phyloP scores from a whole-genome alignment of 2,329 filamentous ascomycete genomes.

The Cladosporium sphaerospermum region DNA sequence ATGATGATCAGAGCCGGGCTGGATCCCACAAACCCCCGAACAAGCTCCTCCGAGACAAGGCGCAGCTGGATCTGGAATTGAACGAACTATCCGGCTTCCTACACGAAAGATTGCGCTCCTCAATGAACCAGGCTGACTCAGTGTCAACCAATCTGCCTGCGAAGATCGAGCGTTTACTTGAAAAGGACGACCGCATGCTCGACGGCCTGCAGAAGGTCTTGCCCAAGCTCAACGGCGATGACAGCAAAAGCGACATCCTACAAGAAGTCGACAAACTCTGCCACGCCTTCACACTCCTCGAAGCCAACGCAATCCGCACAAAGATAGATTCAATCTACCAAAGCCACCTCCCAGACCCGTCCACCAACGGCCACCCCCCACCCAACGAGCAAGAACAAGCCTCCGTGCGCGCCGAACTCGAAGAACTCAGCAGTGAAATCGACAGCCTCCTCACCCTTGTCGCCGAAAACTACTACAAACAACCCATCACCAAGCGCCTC shows the following conservation, averaged over 20 bases:
- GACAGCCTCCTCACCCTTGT: slow-evolving; percentile 65
- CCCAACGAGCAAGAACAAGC: slow-evolving; percentile 41
- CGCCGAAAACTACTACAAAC: slow-evolving; percentile 59
- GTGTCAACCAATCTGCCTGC: slow-evolving; percentile 43
- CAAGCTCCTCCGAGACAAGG: slow-evolving; percentile 33
- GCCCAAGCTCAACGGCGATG: slow-evolving; percentile 51
- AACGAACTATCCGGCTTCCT: slow-evolving; percentile 26
- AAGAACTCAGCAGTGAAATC: slow-evolving; percentile 64
- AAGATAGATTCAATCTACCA: slow-evolving; percentile 48
- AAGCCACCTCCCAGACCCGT: slow-evolving; percentile 5
- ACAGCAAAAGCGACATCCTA: slow-evolving; percentile 43
- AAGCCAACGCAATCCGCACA: slow-evolving; percentile 36
- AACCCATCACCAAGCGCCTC: slow-evolving; percentile 48
- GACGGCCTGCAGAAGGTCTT: slow-evolving; percentile 61
- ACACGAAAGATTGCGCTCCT: slow-evolving; percentile 30
- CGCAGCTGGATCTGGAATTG: slow-evolving; percentile 35
- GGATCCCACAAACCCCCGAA: slow-evolving; percentile 14
- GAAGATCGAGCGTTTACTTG: slow-evolving; percentile 43
- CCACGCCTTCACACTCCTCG: slow-evolving; percentile 35
- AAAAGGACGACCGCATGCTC: slow-evolving; percentile 57
- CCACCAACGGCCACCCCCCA: slow-evolving; percentile 35
- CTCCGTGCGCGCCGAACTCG: slow-evolving; percentile 56
- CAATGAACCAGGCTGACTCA: slow-evolving; percentile 45
- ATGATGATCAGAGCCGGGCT: slow-evolving; percentile 3
- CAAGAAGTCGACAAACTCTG: slow-evolving; percentile 52